Evolutionary conservation across 805 yeast genomes (phyloP), one percentile per base, ranked within the genome.

Genomic region (Metschnikowia cerradonensis): DNA sequence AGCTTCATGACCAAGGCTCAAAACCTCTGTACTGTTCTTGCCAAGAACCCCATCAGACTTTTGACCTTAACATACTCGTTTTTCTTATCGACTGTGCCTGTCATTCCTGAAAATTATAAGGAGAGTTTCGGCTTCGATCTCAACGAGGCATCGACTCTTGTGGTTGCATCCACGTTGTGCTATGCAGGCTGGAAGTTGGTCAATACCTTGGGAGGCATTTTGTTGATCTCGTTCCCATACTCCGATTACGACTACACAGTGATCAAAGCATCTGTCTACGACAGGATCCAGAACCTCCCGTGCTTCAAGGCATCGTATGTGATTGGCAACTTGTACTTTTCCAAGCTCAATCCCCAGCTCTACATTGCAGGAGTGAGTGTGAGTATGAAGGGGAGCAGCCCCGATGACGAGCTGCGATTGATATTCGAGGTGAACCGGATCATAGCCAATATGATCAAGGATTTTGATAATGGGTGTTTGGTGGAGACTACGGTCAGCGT

Each of bases 321-420:
- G 6, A 61, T 86, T 14, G 72, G 76, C 13, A 72, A 63, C 59
- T 71, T 86, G 7, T 70, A 79, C 46, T 68, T 87, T 6, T 76
- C 86, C 3, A 82, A 84, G 56, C 83, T 85, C 36, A 86, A 83
- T 61, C 80, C 82, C 61, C 77, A 76, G 52, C 67, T 84, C 3
- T 81, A 76, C 57, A 74, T 87, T 22, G 79, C 84, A 2, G 76
- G 88, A 3, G 54, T 84, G 15, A 76, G 71, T 49, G 56, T 87
- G 3, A 66, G 64, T 19, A 82, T 87, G 86, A 66, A 70, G 43
- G 91, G 91, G n/a, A 87, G 84, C 1, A 79, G 86, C 3, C 81
- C 80, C 54, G 88, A 85, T 49, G 90, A 86, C 42, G 92, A 86
- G 62, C 65, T 81, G 1, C 67, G 73, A 32, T 60, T 87, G 33